Percentiles rank a stretch among this genome's conserved stretches.
Conservation (phyloP, 148 eudicot species). For the Diospyros kaki region DNA sequence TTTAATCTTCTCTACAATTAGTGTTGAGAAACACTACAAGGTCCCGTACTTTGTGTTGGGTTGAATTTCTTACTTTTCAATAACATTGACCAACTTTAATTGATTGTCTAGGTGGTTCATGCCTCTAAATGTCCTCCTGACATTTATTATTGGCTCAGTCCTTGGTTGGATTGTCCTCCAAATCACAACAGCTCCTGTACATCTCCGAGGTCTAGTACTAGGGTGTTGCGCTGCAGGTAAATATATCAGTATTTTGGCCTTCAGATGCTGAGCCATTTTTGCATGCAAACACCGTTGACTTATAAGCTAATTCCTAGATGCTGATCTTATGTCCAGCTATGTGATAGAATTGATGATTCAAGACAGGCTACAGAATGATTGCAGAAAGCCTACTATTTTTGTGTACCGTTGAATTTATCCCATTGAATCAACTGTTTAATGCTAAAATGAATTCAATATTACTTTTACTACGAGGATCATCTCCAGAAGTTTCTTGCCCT, state of each 20-base stretch:
- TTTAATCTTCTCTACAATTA: background rate
- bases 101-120: slow-evolving; percentile 58
- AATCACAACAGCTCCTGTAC: slow-evolving; percentile 47
- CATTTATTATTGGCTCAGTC: slow-evolving; percentile 54
- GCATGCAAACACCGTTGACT: no score
- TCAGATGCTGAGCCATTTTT: no score
- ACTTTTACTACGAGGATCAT: background rate
- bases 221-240: slow-evolving; percentile 69
- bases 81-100: background rate
- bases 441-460: no score
- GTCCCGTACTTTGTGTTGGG: background rate
- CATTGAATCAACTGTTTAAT: no score
- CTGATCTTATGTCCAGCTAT: no score
- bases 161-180: slow-evolving; percentile 56
- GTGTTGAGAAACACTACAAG: background rate
- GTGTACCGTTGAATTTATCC: no score
- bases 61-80: background rate
- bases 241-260: background rate
- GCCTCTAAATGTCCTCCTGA: slow-evolving; percentile 60
- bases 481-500: background rate
- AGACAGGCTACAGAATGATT: no score
- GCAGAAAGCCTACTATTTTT: no score
- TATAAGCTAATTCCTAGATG: no score
- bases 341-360: no score
- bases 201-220: slow-evolving; percentile 49